Percentiles rank a stretch among this genome's conserved stretches.
Evolutionary conservation across 1,284 basidiomycete genomes (phyloP).

Genomic region (Rhodofomes roseus): DNA sequence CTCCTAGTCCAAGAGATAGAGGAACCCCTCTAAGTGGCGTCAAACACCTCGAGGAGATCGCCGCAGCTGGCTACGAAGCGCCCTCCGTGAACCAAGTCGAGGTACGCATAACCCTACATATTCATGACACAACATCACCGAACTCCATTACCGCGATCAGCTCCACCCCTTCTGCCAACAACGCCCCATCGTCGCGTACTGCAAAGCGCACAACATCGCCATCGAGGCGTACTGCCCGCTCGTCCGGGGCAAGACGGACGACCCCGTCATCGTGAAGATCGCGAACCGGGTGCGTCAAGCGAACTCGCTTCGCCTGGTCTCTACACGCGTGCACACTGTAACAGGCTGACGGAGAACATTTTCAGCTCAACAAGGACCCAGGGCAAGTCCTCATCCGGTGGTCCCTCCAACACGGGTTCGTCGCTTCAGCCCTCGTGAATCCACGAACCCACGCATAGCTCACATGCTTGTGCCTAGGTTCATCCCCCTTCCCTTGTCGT

Average conservation of each 20-base stretch:
- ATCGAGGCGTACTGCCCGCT: constrained; percentile 66
- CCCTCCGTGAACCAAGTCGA: constrained; percentile 86
- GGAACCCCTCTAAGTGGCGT: constrained; percentile 26
- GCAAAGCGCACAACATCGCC: constrained; percentile 60
- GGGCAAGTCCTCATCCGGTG: constrained; percentile 67
- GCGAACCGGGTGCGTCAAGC: constrained; percentile 39
- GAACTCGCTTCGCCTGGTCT: background rate
- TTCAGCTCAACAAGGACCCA: constrained; percentile 42
- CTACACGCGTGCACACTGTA: background rate
- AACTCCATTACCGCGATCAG: constrained; percentile 33
- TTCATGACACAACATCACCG: no score
- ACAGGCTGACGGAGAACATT: background rate
- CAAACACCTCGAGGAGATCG: constrained; percentile 76
- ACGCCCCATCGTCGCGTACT: constrained; percentile 74
- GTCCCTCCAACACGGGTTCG: constrained; percentile 54
- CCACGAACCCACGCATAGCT: no score
- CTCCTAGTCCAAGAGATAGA: constrained; percentile 35
- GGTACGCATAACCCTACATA: constrained; percentile 31
- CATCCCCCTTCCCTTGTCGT: constrained; percentile 51
- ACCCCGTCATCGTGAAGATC: constrained; percentile 39
- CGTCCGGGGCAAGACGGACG: constrained; percentile 38
- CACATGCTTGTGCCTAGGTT: constrained; percentile 25
- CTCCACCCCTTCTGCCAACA: constrained; percentile 87
- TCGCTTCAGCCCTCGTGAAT: background rate
- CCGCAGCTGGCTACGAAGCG: constrained; percentile 50